These are phyloP conservation scores for Hypomontagnella submonticulosa DNA, from an alignment of 495 filamentous ascomycete species.

Conservation along the genomic window DNA sequence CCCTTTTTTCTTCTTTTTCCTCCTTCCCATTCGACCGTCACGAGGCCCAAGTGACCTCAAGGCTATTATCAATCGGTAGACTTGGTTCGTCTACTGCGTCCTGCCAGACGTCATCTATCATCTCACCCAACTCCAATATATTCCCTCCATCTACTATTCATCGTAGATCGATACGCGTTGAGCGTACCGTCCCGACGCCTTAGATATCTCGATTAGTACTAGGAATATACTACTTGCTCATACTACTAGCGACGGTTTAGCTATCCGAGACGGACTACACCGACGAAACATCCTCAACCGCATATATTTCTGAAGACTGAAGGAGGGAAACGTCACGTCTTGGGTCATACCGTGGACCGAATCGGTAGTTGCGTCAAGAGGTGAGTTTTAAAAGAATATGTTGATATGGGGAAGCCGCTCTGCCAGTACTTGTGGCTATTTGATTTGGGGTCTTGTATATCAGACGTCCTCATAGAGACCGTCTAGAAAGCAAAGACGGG, in stretches of 20 bases:
- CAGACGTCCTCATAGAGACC: conserved; percentile 11
- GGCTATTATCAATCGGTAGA: conserved; percentile 21
- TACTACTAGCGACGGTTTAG: conserved; percentile 1
- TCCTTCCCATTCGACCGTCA: conserved; percentile 35
- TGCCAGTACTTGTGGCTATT: conserved; percentile 29
- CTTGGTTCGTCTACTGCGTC: conserved; percentile 28
- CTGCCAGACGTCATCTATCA: conserved; percentile 22
- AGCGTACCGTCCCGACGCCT: neutral
- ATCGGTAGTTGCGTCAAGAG: conserved; percentile 35
- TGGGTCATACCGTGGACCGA: conserved; percentile 34
- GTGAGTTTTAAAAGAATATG: conserved; percentile 28
- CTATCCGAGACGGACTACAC: conserved; percentile 20
- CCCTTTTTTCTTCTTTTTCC: conserved; percentile 24
- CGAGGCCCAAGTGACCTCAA: conserved; percentile 24
- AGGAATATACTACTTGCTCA: conserved; percentile 3
- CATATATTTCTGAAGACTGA: conserved; percentile 13
- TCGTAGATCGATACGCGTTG: neutral
- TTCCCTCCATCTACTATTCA: conserved; percentile 12
- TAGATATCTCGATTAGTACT: neutral
- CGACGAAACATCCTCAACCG: conserved; percentile 26
- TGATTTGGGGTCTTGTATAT: conserved; percentile 26
- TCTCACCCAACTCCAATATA: conserved; percentile 6
- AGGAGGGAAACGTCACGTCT: conserved; percentile 17
- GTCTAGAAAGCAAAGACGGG: conserved; percentile 6
- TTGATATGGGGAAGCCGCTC: conserved; percentile 20